A percentile compares a stretch with the other conserved stretches of the same genome.
These are phyloP conservation scores for Amanita fuliginea DNA, from an alignment of 768 basidiomycete species.

Conservation along the genomic window DNA sequence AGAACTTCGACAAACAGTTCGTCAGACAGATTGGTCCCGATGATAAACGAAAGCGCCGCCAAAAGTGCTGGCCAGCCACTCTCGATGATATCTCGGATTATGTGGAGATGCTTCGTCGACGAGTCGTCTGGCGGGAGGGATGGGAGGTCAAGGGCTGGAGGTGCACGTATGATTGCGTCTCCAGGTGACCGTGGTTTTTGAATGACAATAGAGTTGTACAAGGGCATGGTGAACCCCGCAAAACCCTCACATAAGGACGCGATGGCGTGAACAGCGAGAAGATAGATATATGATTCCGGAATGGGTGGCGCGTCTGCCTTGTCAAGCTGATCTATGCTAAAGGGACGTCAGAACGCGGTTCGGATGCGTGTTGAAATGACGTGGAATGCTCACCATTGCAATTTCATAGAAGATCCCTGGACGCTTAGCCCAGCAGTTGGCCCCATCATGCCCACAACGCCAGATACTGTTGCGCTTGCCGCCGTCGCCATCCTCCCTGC, in stretches of 20 bases:
- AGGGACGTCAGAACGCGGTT: slow-evolving; percentile 1
- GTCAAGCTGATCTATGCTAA: slow-evolving; percentile 94
- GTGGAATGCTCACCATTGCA: slow-evolving; percentile 66
- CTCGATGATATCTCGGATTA: slow-evolving; percentile 71
- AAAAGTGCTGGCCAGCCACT: slow-evolving; percentile 89
- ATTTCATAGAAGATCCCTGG: slow-evolving; percentile 70
- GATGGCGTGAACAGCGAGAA: slow-evolving; percentile 83
- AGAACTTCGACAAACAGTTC: slow-evolving; percentile 85
- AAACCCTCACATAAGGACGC: slow-evolving; percentile 82
- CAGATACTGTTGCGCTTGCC: slow-evolving; percentile 74
- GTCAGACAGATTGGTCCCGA: slow-evolving; percentile 86
- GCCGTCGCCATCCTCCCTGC: slow-evolving; percentile 79
- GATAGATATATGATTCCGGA: slow-evolving; percentile 89
- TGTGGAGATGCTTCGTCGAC: slow-evolving; percentile 44
- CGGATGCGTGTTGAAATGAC: background rate
- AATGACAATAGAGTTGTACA: slow-evolving; percentile 64
- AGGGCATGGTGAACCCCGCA: slow-evolving; percentile 56
- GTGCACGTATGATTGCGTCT: slow-evolving; percentile 56
- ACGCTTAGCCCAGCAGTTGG: slow-evolving; percentile 59
- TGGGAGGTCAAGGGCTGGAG: slow-evolving; percentile 57
- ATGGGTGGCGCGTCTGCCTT: slow-evolving; percentile 92
- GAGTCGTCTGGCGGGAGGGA: slow-evolving; percentile 38
- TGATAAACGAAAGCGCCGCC: slow-evolving; percentile 81
- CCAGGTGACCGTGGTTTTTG: slow-evolving; percentile 55
- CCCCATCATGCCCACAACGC: slow-evolving; percentile 81